Evolutionary conservation across 148 eudicot species (phyloP), one percentile per base, ranked within the genome.

Genomic region (Salicornia ramosissima): DNA sequence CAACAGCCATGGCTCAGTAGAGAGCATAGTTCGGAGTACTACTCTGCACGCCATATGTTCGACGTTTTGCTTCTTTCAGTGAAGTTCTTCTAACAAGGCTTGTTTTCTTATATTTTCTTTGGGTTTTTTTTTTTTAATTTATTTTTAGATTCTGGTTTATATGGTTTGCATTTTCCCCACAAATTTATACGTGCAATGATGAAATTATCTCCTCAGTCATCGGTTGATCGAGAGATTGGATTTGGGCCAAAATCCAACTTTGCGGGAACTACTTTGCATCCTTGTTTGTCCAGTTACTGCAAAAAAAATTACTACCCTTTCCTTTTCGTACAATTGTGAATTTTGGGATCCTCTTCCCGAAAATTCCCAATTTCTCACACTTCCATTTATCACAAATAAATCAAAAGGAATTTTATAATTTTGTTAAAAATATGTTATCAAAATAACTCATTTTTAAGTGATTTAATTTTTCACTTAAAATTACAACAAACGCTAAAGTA

Each of bases 41-140:
- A 79, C 70, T 66, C 82, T 81, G 79, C 87, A 85, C 81, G 91
- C 89, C 91, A 89, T 86, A 29, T 72, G 72, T 72, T 72, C 65
- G 55, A 60, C 47, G 71, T 58, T 71, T 77, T 65, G 71, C 52
- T 2, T 71, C 29, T 1, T 1, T 54, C 34, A 55, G 14, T 36
- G 25, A 19, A 64, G n/a, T 25, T 57, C 21, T 14, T 42, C 10
- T n/a, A 26, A 36, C 18, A 28, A 56, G 50, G 45, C 19, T 51
- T 60, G 22, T 16, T 9, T 29, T n/a, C 53, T 55, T 49, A 54
- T 21, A 1, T 4, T 55, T 49, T 65, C 10, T 2, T 14, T 69
- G 43, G 25, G 15, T 72, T 79, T 42, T 50, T 59, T 31, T 36
- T 39, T 24, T 61, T 52, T 12, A 1, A 13, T 10, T 56, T 47